A percentile compares a stretch with the other conserved stretches of the same genome.
Evolutionary conservation across 441 rosid species (phyloP).

Genomic region (Pelargonium australe): DNA sequence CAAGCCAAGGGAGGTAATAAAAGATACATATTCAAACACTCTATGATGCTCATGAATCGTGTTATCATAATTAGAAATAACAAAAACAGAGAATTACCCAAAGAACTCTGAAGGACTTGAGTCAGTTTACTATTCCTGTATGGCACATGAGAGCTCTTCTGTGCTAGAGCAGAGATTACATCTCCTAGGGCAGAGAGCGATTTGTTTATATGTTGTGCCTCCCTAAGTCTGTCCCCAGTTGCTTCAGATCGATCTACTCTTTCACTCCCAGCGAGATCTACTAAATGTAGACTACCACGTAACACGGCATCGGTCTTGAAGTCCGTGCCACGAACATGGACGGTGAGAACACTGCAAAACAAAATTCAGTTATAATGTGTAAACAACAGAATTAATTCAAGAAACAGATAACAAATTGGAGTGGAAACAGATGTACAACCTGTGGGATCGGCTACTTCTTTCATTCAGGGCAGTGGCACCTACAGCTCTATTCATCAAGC

Average conservation of each 20-base stretch:
- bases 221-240: constrained; percentile 70
- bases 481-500: constrained; percentile 76
- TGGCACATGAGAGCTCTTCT: constrained; percentile 82
- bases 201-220: constrained; percentile 93
- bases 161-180: constrained; percentile 89
- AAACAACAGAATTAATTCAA: constrained; percentile 12
- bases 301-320: constrained; percentile 50
- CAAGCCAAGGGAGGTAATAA: constrained; percentile 14
- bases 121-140: constrained; percentile 96
- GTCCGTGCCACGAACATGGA: constrained; percentile 49
- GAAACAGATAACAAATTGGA: neutral
- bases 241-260: constrained; percentile 90
- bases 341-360: neutral
- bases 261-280: constrained; percentile 97
- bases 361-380: constrained; percentile 15
- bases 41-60: constrained; percentile 7
- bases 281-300: constrained; percentile 82
- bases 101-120: constrained; percentile 90
- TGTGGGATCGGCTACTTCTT: constrained; percentile 93
- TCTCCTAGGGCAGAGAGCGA: constrained; percentile 96
- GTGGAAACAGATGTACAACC: constrained; percentile 29
- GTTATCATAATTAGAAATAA: constrained; percentile 21
- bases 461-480: constrained; percentile 92
- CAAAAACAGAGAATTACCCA: constrained; percentile 41
- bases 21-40: constrained; percentile 2